These are phyloP conservation scores for Yarrowia sp. DNA, from an alignment of 805 yeast species.

Conservation along the genomic window DNA sequence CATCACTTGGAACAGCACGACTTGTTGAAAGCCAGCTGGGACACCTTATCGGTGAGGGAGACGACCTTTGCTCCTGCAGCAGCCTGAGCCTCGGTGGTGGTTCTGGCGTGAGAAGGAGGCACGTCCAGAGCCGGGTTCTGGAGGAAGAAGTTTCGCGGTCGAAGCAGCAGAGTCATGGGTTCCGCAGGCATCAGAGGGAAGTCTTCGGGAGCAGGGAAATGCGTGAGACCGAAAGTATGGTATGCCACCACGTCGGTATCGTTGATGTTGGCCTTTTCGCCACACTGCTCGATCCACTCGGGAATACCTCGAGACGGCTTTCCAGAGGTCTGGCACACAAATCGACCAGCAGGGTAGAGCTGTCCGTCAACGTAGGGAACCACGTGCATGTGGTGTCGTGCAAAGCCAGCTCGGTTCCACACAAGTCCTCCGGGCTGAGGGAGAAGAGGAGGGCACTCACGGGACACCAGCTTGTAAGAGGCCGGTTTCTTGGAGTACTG, in stretches of 20 bases:
- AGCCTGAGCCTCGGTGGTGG: constrained; percentile 28
- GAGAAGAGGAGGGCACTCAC: constrained; percentile 73
- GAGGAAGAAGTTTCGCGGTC: constrained; percentile 80
- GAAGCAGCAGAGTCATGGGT: constrained; percentile 72
- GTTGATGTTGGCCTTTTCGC: constrained; percentile 46
- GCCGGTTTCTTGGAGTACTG: constrained; percentile 77
- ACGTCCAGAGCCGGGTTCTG: constrained; percentile 82
- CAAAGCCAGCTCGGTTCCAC: constrained; percentile 84
- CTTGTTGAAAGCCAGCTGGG: constrained; percentile 22
- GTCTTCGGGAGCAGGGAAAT: constrained; percentile 88
- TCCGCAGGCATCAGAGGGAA: constrained; percentile 91
- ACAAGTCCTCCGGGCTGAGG: constrained; percentile 79
- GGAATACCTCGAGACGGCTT: constrained; percentile 44
- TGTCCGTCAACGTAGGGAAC: constrained; percentile 76
- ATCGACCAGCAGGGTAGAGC: constrained; percentile 74
- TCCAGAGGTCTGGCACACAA: constrained; percentile 51
- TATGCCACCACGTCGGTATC: constrained; percentile 76
- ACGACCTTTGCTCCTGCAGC: constrained; percentile 15
- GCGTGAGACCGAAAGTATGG: constrained; percentile 86
- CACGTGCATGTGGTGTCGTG: constrained; percentile 68
- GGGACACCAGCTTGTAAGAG: constrained; percentile 77
- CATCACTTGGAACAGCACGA: constrained; percentile 2
- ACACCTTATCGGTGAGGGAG: constrained; percentile 5
- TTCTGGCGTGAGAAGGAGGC: constrained; percentile 54
- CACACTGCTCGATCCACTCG: constrained; percentile 43